Conservation (phyloP, 2,329 filamentous ascomycete genomes). For the Berkeleyomyces basicola region DNA sequence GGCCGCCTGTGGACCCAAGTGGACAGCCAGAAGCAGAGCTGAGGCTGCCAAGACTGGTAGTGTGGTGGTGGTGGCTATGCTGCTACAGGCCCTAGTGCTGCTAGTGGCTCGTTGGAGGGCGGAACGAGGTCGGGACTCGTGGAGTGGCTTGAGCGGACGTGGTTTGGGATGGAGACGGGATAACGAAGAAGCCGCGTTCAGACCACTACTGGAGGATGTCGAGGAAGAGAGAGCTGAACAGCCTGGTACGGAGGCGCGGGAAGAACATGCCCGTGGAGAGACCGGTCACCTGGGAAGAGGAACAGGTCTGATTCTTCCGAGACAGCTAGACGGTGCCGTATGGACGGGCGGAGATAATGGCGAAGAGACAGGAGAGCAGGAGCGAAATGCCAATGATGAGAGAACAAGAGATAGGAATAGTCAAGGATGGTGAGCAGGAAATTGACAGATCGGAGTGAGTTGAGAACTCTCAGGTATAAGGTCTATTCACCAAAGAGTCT, state of each 20-base stretch:
- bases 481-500: too few relatives aligned
- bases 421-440: not conserved
- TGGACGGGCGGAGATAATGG: not conserved
- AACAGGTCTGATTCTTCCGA: not conserved
- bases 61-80: slow-evolving; percentile 36
- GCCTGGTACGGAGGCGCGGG: not conserved
- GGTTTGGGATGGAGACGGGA: not conserved
- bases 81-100: slow-evolving; percentile 39
- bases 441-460: too few relatives aligned
- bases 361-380: not conserved
- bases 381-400: not conserved
- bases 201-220: not conserved
- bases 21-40: slow-evolving; percentile 28
- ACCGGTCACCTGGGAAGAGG: not conserved
- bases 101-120: slow-evolving; percentile 17
- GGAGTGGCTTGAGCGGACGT: not conserved
- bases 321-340: not conserved
- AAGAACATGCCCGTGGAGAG: not conserved
- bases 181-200: not conserved
- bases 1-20: slow-evolving; percentile 34
- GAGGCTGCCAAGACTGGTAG: slow-evolving; percentile 34
- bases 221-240: not conserved
- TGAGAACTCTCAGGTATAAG: too few relatives aligned
- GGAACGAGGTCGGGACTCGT: not conserved
- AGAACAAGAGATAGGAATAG: not conserved